These are phyloP conservation scores for Trametes cubensis DNA, from an alignment of 768 basidiomycete genomes.

Conservation along the genomic window DNA sequence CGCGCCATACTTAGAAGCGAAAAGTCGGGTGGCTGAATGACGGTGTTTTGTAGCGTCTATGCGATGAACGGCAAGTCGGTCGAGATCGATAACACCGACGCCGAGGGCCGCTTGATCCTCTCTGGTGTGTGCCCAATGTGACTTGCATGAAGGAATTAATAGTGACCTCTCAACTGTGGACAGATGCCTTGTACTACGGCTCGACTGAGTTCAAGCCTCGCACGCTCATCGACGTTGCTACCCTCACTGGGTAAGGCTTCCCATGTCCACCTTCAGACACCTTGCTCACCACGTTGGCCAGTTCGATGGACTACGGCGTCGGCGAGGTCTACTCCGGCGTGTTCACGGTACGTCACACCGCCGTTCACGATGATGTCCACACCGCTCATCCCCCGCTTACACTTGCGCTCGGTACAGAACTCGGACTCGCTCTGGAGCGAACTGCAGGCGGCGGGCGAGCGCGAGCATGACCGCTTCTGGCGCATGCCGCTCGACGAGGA, in stretches of 20 bases:
- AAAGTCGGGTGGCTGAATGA: not conserved
- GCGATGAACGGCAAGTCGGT: conserved; percentile 89
- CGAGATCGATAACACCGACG: conserved; percentile 88
- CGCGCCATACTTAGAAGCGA: not conserved
- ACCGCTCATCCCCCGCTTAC: not conserved
- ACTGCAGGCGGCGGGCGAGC: conserved; percentile 68
- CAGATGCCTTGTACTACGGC: conserved; percentile 85
- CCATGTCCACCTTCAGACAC: not conserved
- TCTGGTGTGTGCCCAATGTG: conserved; percentile 49
- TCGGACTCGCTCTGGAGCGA: conserved; percentile 76
- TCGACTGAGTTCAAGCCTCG: conserved; percentile 77
- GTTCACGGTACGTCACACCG: conserved; percentile 58
- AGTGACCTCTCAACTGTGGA: not conserved
- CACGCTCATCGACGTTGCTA: conserved; percentile 85
- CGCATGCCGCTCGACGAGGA: conserved; percentile 87
- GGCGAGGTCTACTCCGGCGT: conserved; percentile 80
- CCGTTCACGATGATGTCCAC: not conserved
- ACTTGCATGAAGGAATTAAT: not conserved
- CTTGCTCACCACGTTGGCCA: conserved; percentile 29
- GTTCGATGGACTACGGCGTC: conserved; percentile 72
- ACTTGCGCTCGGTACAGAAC: conserved; percentile 43
- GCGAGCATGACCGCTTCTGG: conserved; percentile 85
- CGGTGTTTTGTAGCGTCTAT: conserved; percentile 57
- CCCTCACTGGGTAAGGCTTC: conserved; percentile 68
- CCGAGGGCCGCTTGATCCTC: conserved; percentile 77